phyloP scores from a whole-genome alignment of 805 yeast genomes.

The Cyberlindnera lachancei region DNA sequence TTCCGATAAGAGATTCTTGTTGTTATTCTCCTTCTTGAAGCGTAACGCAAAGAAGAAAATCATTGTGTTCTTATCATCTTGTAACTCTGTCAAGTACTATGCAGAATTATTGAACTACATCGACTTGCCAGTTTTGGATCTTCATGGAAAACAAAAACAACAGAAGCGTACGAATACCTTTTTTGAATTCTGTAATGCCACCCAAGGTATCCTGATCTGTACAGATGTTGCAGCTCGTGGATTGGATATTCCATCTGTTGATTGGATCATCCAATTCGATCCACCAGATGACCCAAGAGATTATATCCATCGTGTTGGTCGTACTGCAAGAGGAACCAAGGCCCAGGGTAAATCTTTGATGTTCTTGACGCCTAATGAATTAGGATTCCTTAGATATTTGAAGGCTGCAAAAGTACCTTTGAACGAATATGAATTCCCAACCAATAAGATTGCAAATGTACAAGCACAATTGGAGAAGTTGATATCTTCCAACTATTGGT shows the following conservation, averaged over 20 bases:
- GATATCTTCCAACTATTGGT: conserved; percentile 85
- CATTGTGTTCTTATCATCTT: conserved; percentile 91
- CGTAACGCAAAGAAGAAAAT: conserved; percentile 86
- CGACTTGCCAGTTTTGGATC: conserved; percentile 91
- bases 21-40: conserved; percentile 87
- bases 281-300: conserved; percentile 99
- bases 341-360: conserved; percentile 92
- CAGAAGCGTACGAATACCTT: conserved; percentile 98
- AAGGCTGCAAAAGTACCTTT: conserved; percentile 97
- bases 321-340: conserved; percentile 91
- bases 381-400: conserved; percentile 89
- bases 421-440: conserved; percentile 95
- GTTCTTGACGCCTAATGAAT: conserved; percentile 91
- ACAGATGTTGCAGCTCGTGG: conserved; percentile 99
- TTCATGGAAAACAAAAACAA: conserved; percentile 98
- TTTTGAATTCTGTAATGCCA: conserved; percentile 96
- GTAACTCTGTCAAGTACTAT: conserved; percentile 94
- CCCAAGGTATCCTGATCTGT: conserved; percentile 85
- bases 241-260: conserved; percentile 95
- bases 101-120: conserved; percentile 93
- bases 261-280: conserved; percentile 98
- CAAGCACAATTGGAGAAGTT: conserved; percentile 90
- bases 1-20: conserved; percentile 84
- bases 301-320: conserved; percentile 97
- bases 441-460: conserved; percentile 90